phyloP scores from a whole-genome alignment of 495 filamentous ascomycete species.

The Aspergillus indologenus region DNA sequence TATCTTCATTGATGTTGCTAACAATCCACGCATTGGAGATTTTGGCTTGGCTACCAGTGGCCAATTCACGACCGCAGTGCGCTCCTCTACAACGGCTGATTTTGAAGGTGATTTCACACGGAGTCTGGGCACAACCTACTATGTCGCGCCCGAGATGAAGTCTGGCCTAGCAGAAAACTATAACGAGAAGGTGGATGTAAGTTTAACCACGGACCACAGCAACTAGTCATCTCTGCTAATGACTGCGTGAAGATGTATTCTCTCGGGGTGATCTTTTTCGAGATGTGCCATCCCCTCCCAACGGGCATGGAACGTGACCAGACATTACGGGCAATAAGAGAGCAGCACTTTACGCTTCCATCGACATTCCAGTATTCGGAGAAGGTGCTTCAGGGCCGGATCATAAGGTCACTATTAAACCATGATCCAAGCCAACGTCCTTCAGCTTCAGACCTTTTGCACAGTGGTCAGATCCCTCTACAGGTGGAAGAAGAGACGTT shows the following conservation, averaged over 20 bases:
- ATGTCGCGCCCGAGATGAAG: slow-evolving; percentile 89
- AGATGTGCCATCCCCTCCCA: slow-evolving; percentile 85
- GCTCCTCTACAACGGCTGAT: slow-evolving; percentile 43
- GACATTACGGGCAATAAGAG: slow-evolving; percentile 67
- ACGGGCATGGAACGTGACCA: slow-evolving; percentile 86
- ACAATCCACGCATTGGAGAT: slow-evolving; percentile 92
- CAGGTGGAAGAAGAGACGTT: slow-evolving; percentile 92
- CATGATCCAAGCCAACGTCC: slow-evolving; percentile 80
- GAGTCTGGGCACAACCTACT: slow-evolving; percentile 91
- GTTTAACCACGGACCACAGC: slow-evolving; percentile 22
- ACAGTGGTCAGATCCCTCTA: slow-evolving; percentile 82
- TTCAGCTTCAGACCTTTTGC: slow-evolving; percentile 78
- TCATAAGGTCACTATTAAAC: slow-evolving; percentile 75
- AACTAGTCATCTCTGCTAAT: background rate
- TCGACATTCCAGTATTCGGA: slow-evolving; percentile 70
- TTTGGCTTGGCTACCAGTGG: slow-evolving; percentile 92
- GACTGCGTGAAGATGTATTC: slow-evolving; percentile 75
- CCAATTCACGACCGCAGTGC: slow-evolving; percentile 59
- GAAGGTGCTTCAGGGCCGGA: slow-evolving; percentile 67
- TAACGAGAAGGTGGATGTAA: slow-evolving; percentile 87
- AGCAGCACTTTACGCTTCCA: slow-evolving; percentile 66
- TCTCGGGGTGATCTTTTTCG: slow-evolving; percentile 94
- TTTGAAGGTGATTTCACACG: slow-evolving; percentile 65
- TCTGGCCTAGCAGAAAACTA: slow-evolving; percentile 69
- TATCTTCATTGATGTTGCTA: slow-evolving; percentile 87